Evolutionary conservation across 2,329 filamentous ascomycete genomes (phyloP), one percentile per base, ranked within the genome.

Genomic region (Trichophyton mentagrophytes): DNA sequence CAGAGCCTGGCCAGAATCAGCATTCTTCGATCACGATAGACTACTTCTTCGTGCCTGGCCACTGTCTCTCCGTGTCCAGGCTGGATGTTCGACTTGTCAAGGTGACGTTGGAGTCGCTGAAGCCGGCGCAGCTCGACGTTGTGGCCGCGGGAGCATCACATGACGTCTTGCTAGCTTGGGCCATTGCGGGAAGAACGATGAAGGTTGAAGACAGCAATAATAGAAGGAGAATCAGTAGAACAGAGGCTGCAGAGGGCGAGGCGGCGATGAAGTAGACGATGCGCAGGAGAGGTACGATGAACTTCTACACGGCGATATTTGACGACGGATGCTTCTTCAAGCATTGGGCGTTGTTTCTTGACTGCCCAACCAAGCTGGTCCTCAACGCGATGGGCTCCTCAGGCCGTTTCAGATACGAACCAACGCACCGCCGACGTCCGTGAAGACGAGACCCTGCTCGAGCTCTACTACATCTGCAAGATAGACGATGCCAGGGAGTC

Each of bases 391-490:
- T 60, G 53, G 62, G 62, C 36, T 60, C 61, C 27, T n/a, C 20
- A 25, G 27, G 22, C n/a, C 17, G 58, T 17, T 60, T 47, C 61
- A 59, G 57, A 13, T 62, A 61, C 42, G 59, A 64, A 17, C 15
- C 15, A 36, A 22, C 27, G 49, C 27, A 64, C 58, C 17, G 25
- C 58, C 13, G 49, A 64, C 49, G 49, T 61, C 22, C 58, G 58
- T 27, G n/a, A 57, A n/a, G 61, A 38, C 6, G 13, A 36, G 17
- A 47, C n/a, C 22, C 38, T 64, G 13, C 8, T 57, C 5, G 62
- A 64, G 40, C 36, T 64, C 25, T n/a, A 60, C 33, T 44, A 46
- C 49, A 11, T 64, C 11, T 57, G 58, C n/a, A n/a, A 64, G 7
- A 33, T 59, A 5, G 46, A 58, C n/a, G 38, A n/a, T 1, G 3